These are phyloP conservation scores for Penicillium olsonii DNA, from an alignment of 2,329 filamentous ascomycete genomes.

Conservation along the genomic window DNA sequence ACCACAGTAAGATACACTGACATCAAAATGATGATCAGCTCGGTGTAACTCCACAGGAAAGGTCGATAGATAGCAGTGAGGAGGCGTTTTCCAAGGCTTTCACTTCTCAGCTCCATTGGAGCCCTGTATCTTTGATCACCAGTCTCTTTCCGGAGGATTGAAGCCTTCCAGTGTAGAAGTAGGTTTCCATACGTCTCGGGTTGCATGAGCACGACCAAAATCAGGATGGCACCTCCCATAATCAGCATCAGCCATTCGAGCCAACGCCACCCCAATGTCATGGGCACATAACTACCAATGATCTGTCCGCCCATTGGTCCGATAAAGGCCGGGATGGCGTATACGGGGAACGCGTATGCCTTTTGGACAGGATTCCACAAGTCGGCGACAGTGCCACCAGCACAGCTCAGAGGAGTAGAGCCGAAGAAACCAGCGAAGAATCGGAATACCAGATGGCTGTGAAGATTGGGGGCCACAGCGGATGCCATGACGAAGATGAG, in stretches of 20 bases:
- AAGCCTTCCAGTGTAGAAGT: conserved; percentile 48
- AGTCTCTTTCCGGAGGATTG: conserved; percentile 39
- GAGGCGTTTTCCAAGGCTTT: conserved; percentile 41
- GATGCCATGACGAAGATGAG: conserved; percentile 53
- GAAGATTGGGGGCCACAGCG: conserved; percentile 51
- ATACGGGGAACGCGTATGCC: conserved; percentile 52
- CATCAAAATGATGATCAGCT: conserved; percentile 35
- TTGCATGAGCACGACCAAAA: conserved; percentile 44
- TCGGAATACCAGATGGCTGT: conserved; percentile 51
- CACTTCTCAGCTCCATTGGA: conserved; percentile 41
- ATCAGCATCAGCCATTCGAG: conserved; percentile 49
- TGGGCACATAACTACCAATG: conserved; percentile 22
- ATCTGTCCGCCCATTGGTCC: conserved; percentile 28
- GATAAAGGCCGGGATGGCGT: conserved; percentile 48
- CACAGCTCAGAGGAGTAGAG: conserved; percentile 47
- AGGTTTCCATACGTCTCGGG: conserved; percentile 54
- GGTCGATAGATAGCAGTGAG: conserved; percentile 39
- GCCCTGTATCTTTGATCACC: conserved; percentile 50
- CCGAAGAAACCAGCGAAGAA: conserved; percentile 53
- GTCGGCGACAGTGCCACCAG: conserved; percentile 49
- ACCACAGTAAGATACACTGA: conserved; percentile 30
- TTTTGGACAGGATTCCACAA: conserved; percentile 50
- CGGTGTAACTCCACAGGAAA: conserved; percentile 49
- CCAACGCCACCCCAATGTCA: conserved; percentile 40
- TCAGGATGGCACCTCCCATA: conserved; percentile 35